These are phyloP conservation scores for Entomortierella parvispora DNA, from an alignment of 192 early-diverging fungal genomes.

Conservation along the genomic window DNA sequence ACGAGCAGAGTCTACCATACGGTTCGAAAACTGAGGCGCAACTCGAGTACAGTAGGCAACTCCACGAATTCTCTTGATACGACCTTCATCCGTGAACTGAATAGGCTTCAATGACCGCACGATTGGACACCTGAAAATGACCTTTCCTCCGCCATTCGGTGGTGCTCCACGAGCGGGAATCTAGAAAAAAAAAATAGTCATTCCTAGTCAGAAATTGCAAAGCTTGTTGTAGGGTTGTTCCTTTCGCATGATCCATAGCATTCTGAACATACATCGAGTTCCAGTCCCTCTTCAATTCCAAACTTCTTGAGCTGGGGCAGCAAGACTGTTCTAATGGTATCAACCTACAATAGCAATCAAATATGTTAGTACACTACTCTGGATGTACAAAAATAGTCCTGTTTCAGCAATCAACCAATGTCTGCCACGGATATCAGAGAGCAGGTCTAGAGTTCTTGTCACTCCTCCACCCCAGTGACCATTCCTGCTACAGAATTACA, in stretches of 20 bases:
- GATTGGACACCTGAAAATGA: slow-evolving; percentile 87
- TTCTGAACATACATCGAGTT: slow-evolving; percentile 71
- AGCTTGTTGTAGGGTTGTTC: not conserved
- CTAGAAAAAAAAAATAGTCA: slow-evolving; percentile 43
- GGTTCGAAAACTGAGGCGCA: slow-evolving; percentile 94
- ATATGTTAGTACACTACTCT: not conserved
- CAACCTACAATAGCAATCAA: slow-evolving; percentile 63
- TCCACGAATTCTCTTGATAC: slow-evolving; percentile 94
- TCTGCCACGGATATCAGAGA: too few relatives aligned
- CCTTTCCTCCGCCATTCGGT: slow-evolving; percentile 93
- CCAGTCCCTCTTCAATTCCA: slow-evolving; percentile 85
- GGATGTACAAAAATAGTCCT: too few relatives aligned
- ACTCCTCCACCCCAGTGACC: not conserved
- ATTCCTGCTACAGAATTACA: not conserved
- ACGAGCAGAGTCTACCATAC: slow-evolving; percentile 89
- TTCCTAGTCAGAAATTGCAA: not conserved
- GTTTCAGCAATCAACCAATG: too few relatives aligned
- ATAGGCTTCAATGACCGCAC: slow-evolving; percentile 82
- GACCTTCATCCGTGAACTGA: slow-evolving; percentile 84
- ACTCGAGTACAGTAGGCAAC: slow-evolving; percentile 91
- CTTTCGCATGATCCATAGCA: too few relatives aligned
- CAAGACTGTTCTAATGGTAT: slow-evolving; percentile 90
- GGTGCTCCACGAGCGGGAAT: slow-evolving; percentile 90
- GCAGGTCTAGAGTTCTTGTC: too few relatives aligned
- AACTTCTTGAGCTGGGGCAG: slow-evolving; percentile 87